Evolutionary conservation across 768 basidiomycete species (phyloP).

Genomic region (Boletus vermiculosoides): DNA sequence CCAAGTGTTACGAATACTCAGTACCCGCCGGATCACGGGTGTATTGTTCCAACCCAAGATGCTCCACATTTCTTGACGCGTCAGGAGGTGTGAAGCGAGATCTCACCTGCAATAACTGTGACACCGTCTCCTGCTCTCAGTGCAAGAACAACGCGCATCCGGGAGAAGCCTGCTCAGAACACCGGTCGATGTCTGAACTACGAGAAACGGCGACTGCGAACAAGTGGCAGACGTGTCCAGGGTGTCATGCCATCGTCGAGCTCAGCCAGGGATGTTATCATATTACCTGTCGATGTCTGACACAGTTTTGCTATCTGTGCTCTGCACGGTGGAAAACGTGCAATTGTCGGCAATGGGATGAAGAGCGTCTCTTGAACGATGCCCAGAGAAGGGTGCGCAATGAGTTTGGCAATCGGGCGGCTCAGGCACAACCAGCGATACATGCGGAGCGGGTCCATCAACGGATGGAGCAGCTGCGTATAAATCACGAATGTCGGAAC

Average conservation of each 20-base stretch:
- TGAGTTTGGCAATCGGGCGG: conserved; percentile 19
- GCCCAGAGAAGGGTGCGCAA: conserved; percentile 26
- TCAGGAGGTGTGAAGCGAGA: conserved; percentile 17
- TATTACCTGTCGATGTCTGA: conserved; percentile 52
- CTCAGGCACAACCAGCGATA: conserved; percentile 12
- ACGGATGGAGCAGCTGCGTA: conserved; percentile 39
- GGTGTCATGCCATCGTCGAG: conserved; percentile 56
- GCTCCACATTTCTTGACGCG: conserved; percentile 54
- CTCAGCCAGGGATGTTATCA: conserved; percentile 59
- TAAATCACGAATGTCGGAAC: conserved; percentile 52
- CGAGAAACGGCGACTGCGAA: conserved; percentile 43
- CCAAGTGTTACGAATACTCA: conserved; percentile 47
- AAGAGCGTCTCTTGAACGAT: conserved; percentile 35
- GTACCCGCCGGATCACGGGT: conserved; percentile 42
- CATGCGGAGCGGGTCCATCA: conserved; percentile 21
- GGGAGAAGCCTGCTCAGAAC: conserved; percentile 40
- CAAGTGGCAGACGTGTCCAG: conserved; percentile 64
- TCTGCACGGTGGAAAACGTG: conserved; percentile 63
- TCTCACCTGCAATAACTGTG: conserved; percentile 43
- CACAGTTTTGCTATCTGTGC: conserved; percentile 67
- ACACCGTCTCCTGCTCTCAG: conserved; percentile 38
- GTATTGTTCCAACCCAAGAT: conserved; percentile 49
- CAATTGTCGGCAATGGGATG: conserved; percentile 63
- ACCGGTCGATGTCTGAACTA: conserved; percentile 42
- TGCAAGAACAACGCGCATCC: conserved; percentile 52